Percentiles rank a stretch among this genome's conserved stretches.
These are phyloP conservation scores for Margaritispora aquatica DNA, from an alignment of 495 filamentous ascomycete genomes.

Conservation along the genomic window DNA sequence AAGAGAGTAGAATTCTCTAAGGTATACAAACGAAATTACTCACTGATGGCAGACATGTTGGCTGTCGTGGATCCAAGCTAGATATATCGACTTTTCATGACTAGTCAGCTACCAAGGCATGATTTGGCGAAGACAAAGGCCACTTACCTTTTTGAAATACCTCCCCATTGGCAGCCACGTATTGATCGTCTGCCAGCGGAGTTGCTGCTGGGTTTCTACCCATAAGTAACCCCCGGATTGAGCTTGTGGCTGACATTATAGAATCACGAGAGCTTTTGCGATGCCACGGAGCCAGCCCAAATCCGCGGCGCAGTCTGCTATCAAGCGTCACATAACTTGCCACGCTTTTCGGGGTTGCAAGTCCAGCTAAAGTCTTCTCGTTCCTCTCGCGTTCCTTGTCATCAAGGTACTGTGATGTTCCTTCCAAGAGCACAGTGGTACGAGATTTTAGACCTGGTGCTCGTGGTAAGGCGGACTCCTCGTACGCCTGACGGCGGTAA, in stretches of 20 bases:
- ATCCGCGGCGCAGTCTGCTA: conserved; percentile 23
- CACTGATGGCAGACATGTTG: conserved; percentile 21
- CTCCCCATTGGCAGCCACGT: conserved; percentile 8
- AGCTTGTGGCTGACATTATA: conserved; percentile 30
- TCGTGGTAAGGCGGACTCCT: neutral
- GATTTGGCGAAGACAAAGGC: neutral
- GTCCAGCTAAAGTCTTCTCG: neutral
- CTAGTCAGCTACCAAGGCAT: neutral
- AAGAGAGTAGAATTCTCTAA: no score
- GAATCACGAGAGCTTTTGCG: conserved; percentile 32
- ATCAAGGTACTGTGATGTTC: conserved; percentile 16
- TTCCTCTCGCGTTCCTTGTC: neutral
- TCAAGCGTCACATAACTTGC: conserved; percentile 2
- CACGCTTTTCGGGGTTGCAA: neutral
- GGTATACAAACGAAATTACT: no score
- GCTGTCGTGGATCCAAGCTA: conserved; percentile 18
- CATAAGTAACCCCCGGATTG: conserved; percentile 28
- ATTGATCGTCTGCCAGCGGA: conserved; percentile 10
- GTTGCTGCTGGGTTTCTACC: conserved; percentile 30
- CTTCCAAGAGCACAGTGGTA: conserved; percentile 20
- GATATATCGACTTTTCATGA: conserved; percentile 19
- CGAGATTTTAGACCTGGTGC: conserved; percentile 1
- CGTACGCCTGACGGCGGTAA: neutral
- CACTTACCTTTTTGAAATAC: conserved; percentile 8
- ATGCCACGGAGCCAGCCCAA: conserved; percentile 36